Evolutionary conservation across 305 asterid genomes (phyloP).

Genomic region (Fraxinus platypoda): DNA sequence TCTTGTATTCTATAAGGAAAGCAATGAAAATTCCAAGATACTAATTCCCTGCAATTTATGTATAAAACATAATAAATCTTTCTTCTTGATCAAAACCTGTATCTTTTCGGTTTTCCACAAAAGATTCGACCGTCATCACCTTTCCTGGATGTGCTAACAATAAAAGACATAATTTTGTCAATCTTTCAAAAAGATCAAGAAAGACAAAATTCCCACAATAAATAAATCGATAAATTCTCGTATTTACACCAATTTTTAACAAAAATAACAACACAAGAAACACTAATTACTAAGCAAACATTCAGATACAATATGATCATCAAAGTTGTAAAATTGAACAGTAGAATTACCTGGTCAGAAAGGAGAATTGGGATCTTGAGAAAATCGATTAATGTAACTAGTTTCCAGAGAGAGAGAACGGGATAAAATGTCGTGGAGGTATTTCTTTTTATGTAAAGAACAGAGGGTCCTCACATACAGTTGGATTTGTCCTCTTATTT

Average conservation of each 20-base stretch:
- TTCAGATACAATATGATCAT: not conserved
- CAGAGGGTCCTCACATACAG: conserved; percentile 15
- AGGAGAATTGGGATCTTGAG: conserved; percentile 4
- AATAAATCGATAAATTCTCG: not conserved
- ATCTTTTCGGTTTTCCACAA: not conserved
- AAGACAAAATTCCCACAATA: not conserved
- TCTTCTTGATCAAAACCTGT: not conserved
- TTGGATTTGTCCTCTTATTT: not conserved
- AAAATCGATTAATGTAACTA: conserved; percentile 16
- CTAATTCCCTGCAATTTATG: not conserved
- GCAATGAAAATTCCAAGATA: not conserved
- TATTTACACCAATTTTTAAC: not conserved
- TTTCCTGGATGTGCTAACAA: not conserved
- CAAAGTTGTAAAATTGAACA: not conserved
- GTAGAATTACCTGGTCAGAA: conserved; percentile 33
- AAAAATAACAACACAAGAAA: not conserved
- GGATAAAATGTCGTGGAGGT: conserved; percentile 6
- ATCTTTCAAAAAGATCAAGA: not conserved
- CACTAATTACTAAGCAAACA: not conserved
- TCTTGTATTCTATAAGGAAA: not conserved
- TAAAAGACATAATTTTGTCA: not conserved
- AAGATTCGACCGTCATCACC: not conserved
- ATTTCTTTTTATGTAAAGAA: conserved; percentile 7
- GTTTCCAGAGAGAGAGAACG: not conserved
- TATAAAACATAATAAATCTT: not conserved